Percentiles rank a stretch among this genome's conserved stretches.
These are phyloP conservation scores for Entomortierella parvispora DNA, from an alignment of 192 early-diverging fungal species.

Conservation along the genomic window DNA sequence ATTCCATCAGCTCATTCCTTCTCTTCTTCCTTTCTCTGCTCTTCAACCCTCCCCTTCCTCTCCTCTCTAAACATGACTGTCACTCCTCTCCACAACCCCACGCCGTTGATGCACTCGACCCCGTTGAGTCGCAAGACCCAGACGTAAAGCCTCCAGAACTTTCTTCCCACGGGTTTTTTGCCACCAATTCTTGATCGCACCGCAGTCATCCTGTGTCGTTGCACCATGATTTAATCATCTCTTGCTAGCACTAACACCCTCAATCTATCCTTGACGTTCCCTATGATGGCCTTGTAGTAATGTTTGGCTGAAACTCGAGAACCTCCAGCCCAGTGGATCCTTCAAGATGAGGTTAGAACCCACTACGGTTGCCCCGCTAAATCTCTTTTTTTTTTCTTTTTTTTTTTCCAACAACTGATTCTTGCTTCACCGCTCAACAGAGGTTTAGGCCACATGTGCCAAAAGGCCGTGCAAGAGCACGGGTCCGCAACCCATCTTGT, in stretches of 20 bases:
- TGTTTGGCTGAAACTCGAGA: slow-evolving; percentile 80
- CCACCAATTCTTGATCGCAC: neutral
- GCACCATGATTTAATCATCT: too few relatives aligned
- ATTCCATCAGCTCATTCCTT: neutral
- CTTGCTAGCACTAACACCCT: too few relatives aligned
- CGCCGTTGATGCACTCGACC: slow-evolving; percentile 61
- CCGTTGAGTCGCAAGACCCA: slow-evolving; percentile 48
- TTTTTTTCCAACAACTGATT: too few relatives aligned
- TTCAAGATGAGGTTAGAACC: slow-evolving; percentile 71
- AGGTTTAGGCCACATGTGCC: slow-evolving; percentile 72
- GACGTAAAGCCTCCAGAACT: slow-evolving; percentile 24
- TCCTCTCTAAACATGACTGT: slow-evolving; percentile 11
- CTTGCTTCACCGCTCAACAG: too few relatives aligned
- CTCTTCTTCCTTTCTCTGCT: neutral
- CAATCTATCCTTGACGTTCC: too few relatives aligned
- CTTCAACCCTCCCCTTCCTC: neutral
- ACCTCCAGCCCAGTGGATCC: slow-evolving; percentile 80
- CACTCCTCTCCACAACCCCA: slow-evolving; percentile 53
- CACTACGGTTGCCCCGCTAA: neutral
- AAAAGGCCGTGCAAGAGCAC: slow-evolving; percentile 58
- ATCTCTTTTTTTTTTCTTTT: neutral
- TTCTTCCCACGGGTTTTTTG: neutral
- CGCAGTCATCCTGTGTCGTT: neutral
- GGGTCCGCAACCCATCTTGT: slow-evolving; percentile 62
- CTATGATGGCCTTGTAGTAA: slow-evolving; percentile 54